Evolutionary conservation across 805 yeast genomes (phyloP).

Genomic region (Maudiozyma barnettii): DNA sequence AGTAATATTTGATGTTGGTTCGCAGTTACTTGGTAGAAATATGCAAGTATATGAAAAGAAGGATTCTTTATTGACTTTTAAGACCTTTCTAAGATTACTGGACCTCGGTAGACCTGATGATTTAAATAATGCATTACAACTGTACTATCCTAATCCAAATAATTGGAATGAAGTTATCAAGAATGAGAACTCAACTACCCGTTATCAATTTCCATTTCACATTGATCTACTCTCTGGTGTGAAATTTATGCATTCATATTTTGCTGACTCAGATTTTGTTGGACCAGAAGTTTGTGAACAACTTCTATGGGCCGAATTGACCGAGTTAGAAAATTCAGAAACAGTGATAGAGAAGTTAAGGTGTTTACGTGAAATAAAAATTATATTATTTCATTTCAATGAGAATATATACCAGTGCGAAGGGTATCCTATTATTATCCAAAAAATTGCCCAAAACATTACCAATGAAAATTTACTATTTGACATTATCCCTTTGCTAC

Average conservation of each 20-base stretch:
- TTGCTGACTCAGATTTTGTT: neutral
- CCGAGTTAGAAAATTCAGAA: constrained; percentile 11
- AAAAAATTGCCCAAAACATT: constrained; percentile 4
- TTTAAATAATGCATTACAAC: constrained; percentile 3
- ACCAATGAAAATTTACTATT: neutral
- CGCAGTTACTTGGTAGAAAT: constrained; percentile 8
- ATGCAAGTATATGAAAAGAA: constrained; percentile 1
- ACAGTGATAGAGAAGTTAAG: constrained; percentile 6
- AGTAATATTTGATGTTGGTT: constrained; percentile 6
- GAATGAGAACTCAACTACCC: neutral
- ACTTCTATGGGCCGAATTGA: constrained; percentile 13
- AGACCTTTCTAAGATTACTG: constrained; percentile 9
- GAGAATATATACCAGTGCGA: constrained; percentile 1
- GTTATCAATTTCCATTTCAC: constrained; percentile 14
- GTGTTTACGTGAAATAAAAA: constrained; percentile 15
- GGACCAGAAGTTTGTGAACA: constrained; percentile 4
- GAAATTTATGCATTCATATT: constrained; percentile 4
- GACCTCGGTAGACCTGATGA: constrained; percentile 15
- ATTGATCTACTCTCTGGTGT: constrained; percentile 8
- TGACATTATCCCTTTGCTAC: neutral
- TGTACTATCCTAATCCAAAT: neutral
- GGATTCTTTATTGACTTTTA: constrained; percentile 3
- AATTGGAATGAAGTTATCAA: constrained; percentile 4
- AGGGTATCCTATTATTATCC: constrained; percentile 5
- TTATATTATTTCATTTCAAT: constrained; percentile 10